Evolutionary conservation across 352 stramenopile genomes (phyloP).

Genomic region (Globisporangium spinosum): DNA sequence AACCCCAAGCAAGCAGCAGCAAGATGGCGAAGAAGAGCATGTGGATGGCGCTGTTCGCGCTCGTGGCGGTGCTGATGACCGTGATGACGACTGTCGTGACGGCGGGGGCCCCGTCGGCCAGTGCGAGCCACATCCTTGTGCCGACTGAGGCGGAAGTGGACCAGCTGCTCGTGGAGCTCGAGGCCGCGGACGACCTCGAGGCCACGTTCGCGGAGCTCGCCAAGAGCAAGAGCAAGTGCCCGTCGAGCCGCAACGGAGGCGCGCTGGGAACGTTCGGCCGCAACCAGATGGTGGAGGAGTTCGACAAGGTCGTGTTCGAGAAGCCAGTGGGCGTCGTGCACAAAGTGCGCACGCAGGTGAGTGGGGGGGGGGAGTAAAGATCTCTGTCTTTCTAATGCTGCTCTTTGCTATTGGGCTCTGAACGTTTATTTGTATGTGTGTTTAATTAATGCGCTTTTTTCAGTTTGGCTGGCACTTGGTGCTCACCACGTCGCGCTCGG

Average conservation of each 20-base stretch:
- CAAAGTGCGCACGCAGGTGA: conserved; percentile 75
- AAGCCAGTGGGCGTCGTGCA: conserved; percentile 54
- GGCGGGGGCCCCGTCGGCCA: conserved; percentile 34
- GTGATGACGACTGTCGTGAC: conserved; percentile 26
- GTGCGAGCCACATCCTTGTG: conserved; percentile 77
- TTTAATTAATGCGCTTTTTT: conserved; percentile 1
- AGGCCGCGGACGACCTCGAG: conserved; percentile 41
- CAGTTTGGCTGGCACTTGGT: conserved; percentile 64
- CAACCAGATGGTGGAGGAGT: conserved; percentile 72
- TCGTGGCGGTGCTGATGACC: conserved; percentile 28
- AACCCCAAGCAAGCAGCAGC: background rate
- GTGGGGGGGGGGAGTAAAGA: background rate
- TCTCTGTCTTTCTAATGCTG: background rate
- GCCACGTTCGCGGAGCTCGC: conserved; percentile 51
- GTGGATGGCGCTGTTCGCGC: conserved; percentile 31
- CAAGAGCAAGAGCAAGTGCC: conserved; percentile 67
- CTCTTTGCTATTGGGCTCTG: background rate
- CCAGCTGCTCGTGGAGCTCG: conserved; percentile 43
- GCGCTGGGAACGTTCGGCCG: conserved; percentile 65
- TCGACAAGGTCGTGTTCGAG: conserved; percentile 79
- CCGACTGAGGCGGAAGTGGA: conserved; percentile 54
- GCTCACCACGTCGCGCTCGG: conserved; percentile 45
- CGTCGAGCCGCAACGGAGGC: conserved; percentile 53
- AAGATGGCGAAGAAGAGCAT: conserved; percentile 24
- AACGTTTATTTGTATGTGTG: background rate